phyloP scores from a whole-genome alignment of 371 early-diverging fungal genomes.

The Mycotypha africana region DNA sequence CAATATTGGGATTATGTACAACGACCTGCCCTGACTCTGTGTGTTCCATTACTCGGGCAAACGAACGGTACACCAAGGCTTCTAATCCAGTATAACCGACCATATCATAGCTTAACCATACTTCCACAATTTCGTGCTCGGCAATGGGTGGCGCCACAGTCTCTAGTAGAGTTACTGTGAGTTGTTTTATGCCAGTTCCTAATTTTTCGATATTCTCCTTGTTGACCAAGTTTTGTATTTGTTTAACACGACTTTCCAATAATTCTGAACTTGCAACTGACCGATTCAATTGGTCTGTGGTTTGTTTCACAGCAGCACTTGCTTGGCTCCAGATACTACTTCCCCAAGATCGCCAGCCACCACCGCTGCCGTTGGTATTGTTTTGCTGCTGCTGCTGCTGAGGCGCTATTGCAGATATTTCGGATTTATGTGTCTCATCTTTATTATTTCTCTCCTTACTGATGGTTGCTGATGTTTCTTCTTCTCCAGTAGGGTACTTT shows the following conservation, averaged over 20 bases:
- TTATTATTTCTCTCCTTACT: neutral
- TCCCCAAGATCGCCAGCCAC: slow-evolving; percentile 47
- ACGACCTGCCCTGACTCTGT: slow-evolving; percentile 65
- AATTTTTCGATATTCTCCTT: slow-evolving; percentile 59
- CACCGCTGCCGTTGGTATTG: neutral
- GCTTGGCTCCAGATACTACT: slow-evolving; percentile 45
- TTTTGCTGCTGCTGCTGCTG: no score
- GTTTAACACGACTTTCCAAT: slow-evolving; percentile 55
- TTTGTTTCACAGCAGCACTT: slow-evolving; percentile 45
- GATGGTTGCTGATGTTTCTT: neutral
- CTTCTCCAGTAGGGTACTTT: slow-evolving; percentile 24
- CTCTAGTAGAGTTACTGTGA: slow-evolving; percentile 45
- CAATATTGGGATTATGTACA: slow-evolving; percentile 45
- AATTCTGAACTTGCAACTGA: slow-evolving; percentile 39
- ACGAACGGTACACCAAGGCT: slow-evolving; percentile 54
- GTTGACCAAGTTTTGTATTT: slow-evolving; percentile 45
- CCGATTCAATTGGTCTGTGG: slow-evolving; percentile 43
- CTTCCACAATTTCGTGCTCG: slow-evolving; percentile 63
- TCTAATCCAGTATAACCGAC: slow-evolving; percentile 57
- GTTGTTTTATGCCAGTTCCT: slow-evolving; percentile 31
- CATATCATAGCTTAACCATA: slow-evolving; percentile 63
- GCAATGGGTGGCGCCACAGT: slow-evolving; percentile 66
- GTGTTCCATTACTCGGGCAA: slow-evolving; percentile 64
- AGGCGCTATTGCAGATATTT: neutral
- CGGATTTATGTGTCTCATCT: neutral